Evolutionary conservation across 179 eudicot species (phyloP).

Genomic region (Vitellaria paradoxa): DNA sequence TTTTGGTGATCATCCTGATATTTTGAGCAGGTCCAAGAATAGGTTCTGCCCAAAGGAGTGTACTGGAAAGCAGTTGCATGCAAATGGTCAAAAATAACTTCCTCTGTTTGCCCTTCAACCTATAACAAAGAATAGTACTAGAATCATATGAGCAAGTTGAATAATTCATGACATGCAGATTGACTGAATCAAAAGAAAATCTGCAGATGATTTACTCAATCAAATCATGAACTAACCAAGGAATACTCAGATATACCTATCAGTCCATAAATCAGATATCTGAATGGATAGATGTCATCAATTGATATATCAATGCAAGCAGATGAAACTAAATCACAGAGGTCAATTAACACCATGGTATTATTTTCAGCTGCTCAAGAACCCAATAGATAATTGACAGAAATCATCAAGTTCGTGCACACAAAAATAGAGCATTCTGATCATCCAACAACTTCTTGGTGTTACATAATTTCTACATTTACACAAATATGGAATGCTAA

Average conservation of each 20-base stretch:
- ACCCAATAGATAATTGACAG: background rate
- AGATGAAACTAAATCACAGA: background rate
- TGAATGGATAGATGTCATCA: background rate
- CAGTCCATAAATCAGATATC: background rate
- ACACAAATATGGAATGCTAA: no score
- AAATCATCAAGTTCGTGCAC: background rate
- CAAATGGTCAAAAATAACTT: conserved; percentile 67
- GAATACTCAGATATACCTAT: background rate
- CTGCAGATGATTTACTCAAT: background rate
- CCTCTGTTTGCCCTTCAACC: conserved; percentile 53
- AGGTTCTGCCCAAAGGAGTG: conserved; percentile 63
- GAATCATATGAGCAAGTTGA: background rate
- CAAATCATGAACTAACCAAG: background rate
- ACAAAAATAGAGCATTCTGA: no score
- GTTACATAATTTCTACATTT: no score
- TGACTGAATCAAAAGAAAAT: background rate
- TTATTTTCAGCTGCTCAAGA: background rate
- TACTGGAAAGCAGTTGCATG: conserved; percentile 87
- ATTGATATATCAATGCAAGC: background rate
- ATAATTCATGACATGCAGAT: background rate
- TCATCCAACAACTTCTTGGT: background rate
- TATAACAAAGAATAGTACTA: conserved; percentile 17
- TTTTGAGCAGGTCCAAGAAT: conserved; percentile 53
- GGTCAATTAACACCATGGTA: background rate
- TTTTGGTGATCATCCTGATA: conserved; percentile 46